Conservation (phyloP, 768 basidiomycete genomes). For the Pisolithus sp. region DNA sequence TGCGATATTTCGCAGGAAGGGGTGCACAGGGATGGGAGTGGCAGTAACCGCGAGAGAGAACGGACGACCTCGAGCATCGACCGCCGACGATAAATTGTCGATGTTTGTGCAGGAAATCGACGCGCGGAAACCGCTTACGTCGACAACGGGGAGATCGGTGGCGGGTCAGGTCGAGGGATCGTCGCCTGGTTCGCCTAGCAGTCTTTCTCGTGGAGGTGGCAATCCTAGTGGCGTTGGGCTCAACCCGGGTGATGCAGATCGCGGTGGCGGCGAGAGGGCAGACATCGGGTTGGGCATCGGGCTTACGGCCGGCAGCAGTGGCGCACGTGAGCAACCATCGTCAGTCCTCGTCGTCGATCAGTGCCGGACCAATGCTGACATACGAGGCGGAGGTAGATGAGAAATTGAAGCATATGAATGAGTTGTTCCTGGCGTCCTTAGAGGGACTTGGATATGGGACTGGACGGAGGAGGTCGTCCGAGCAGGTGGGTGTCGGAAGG, state of each 20-base stretch:
- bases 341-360: slow-evolving; percentile 23
- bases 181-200: background rate
- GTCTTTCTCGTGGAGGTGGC: too few species aligned
- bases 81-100: slow-evolving; percentile 74
- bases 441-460: slow-evolving; percentile 46
- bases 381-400: slow-evolving; percentile 61
- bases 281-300: background rate
- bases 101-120: slow-evolving; percentile 76
- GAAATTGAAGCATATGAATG: slow-evolving; percentile 59
- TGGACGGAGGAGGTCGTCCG: slow-evolving; percentile 16
- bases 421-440: slow-evolving; percentile 57
- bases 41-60: background rate
- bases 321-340: background rate
- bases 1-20: background rate
- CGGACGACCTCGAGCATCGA: slow-evolving; percentile 37
- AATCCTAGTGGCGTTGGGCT: too few species aligned
- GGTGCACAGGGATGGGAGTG: background rate
- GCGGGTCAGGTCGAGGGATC: background rate
- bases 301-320: background rate
- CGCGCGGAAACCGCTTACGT: slow-evolving; percentile 52
- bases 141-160: slow-evolving; percentile 9
- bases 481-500: slow-evolving; percentile 7
- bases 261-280: background rate
- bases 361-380: slow-evolving; percentile 48
- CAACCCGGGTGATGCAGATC: too few species aligned